Base-by-base conservation (phyloP, 257 asterid genomes). In the Solanum pinnatisectum region DNA sequence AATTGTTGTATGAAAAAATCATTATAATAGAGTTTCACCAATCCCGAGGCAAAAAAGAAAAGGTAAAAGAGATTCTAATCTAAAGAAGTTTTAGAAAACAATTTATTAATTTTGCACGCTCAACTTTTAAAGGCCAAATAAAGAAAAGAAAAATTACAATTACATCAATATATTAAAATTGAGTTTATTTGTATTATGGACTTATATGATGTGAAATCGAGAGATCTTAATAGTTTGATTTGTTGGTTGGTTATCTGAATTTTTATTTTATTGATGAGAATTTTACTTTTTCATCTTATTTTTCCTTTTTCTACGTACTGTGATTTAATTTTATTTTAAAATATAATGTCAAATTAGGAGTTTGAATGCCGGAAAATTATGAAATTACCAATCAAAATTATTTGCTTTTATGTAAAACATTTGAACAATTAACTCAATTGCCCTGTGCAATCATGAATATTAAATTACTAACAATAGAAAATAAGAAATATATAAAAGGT, bases 191-290 rank as follows among this genome's bases (percentile, higher is more conserved):
- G 8, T 10, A 63, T n/a, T n/a, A 23, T n/a, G 12, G 68, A 59
- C n/a, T 59, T 59, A 59, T 59, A 8, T 8, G 12, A 59, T 22
- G 13, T 59, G 27, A 22, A 22, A 22, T 59, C 0, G 1, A 65
- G 8, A 23, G 0, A n/a, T 65, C 13, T n/a, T 65, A 5, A 10
- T n/a, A 63, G 1, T n/a, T 65, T n/a, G 14, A 11, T n/a, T 65
- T 9, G 2, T 65, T 65, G 33, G 6, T n/a, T 4, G 16, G 0
- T 0, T n/a, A n/a, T 65, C 1, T 63, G 8, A 65, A 65, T n/a
- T 10, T 65, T n/a, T n/a, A n/a, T 20, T 0, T 1, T 2, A 3
- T 10, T 0, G 16, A 22, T 22, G 5, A 18, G 11, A 8, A 59
- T 22, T 20, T 59, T 59, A 22, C 0, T 22, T 59, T 59, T 0